A percentile compares a stretch with the other conserved stretches of the same genome.
Evolutionary conservation across 805 yeast species (phyloP).

Genomic region (Blastobotrys mokoenaii): DNA sequence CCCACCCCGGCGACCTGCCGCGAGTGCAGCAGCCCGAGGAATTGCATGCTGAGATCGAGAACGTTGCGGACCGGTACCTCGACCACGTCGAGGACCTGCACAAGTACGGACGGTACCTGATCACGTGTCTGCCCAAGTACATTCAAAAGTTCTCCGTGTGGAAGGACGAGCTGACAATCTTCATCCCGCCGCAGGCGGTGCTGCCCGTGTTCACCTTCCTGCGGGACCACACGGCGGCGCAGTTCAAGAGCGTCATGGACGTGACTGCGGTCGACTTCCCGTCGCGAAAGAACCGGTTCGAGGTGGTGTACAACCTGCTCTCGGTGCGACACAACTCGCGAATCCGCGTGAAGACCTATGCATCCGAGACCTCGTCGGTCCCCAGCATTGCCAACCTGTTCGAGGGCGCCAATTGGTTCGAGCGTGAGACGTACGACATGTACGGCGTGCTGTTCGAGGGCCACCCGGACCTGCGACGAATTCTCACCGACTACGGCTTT

Average conservation of each 20-base stretch:
- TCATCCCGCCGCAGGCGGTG: slow-evolving; percentile 67
- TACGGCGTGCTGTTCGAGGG: slow-evolving; percentile 82
- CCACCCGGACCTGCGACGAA: slow-evolving; percentile 84
- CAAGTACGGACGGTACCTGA: slow-evolving; percentile 71
- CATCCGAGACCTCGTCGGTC: slow-evolving; percentile 73
- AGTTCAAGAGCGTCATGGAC: slow-evolving; percentile 70
- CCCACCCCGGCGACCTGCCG: slow-evolving; percentile 2
- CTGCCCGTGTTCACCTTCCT: slow-evolving; percentile 64
- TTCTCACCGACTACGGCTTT: slow-evolving; percentile 85
- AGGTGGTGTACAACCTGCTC: slow-evolving; percentile 75
- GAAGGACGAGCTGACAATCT: slow-evolving; percentile 79
- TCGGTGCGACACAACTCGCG: slow-evolving; percentile 79
- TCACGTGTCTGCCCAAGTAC: slow-evolving; percentile 71
- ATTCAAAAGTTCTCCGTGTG: slow-evolving; percentile 80
- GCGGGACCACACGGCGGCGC: slow-evolving; percentile 71
- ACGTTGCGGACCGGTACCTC: slow-evolving; percentile 70
- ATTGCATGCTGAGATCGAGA: slow-evolving; percentile 34
- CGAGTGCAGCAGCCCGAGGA: slow-evolving; percentile 7
- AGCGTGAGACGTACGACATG: slow-evolving; percentile 82
- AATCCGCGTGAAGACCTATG: slow-evolving; percentile 82
- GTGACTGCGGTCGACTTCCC: slow-evolving; percentile 86
- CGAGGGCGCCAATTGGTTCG: slow-evolving; percentile 85
- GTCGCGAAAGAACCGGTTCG: slow-evolving; percentile 73
- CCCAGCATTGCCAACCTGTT: slow-evolving; percentile 67
- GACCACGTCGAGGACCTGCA: slow-evolving; percentile 65